Evolutionary conservation across 2,329 filamentous ascomycete genomes (phyloP), one percentile per base, ranked within the genome.

Genomic region (Stylonectria norvegica): DNA sequence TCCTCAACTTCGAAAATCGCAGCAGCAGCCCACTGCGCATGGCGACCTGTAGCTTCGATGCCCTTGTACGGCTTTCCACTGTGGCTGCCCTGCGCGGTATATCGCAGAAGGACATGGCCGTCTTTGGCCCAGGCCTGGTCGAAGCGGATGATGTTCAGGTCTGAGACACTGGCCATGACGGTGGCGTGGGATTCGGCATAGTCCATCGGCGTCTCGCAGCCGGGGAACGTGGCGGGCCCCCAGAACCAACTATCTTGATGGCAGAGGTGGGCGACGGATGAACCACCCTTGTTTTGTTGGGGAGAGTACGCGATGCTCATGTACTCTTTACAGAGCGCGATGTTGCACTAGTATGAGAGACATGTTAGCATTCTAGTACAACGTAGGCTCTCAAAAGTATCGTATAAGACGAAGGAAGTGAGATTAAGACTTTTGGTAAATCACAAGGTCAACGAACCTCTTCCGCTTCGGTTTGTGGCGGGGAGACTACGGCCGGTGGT

Each of bases 1-100:
- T 32, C 45, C 28, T 50, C 50, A 12, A 55, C 50, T 38, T 56
- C 52, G 18, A 56, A 55, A 12, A 55, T 56, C 2, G 52, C 48
- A 2, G 50, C 43, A 6, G 48, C 48, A 20, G 38, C 30, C 40
- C 52, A 53, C 31, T 35, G 33, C 4, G 53, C 49, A 33, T 51
- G 45, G 20, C 23, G 40, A 5, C 51, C 47, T 22, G 47, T 52
- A 20, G 42, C 45, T 11, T 25, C 25, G 18, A 55, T 55, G 8
- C 42, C 52, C 30, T 52, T 53, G 42, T 55, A 57, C 8, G 53
- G 51, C 41, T 49, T 38, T 5, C 53, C 49, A 8, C 34, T 27
- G 29, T 57, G 54, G 33, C 47, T 53, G 8, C 53, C 51, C 35
- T 52, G 47, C 1, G 51, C 51, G 7, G 46, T 52, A 23, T 56